Base-by-base conservation (phyloP, 1,284 basidiomycete species). In the Puccinia horiana region DNA sequence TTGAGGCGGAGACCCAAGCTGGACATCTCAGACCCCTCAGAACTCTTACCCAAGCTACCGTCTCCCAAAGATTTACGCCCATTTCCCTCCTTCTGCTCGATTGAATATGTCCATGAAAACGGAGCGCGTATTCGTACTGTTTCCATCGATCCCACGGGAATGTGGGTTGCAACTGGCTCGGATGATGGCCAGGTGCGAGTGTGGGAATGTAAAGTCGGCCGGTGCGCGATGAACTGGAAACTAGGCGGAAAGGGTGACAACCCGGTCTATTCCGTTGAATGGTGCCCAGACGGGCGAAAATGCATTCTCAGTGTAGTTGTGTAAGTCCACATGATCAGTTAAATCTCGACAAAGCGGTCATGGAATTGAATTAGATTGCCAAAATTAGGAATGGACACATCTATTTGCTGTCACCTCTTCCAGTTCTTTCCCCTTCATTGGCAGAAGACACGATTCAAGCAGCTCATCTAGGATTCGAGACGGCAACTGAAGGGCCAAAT, bases 41-140 rank as follows among this genome's bases (percentile, higher is more conserved):
- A 92, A 82, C 90, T 99, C 37, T 92, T 99, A 75, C 97, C 97
- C 58, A 96, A 98, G 88, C 89, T 99, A n/a, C 97, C 97, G 0
- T 93, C 93, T 84, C 96, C 96, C 23, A 93, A 89, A 85, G 96
- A 94, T 86, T 89, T 99, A 77, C 92, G 92, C 83, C 97, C 97
- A 1, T 99, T 98, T 92, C 97, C 97, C 1, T 93, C 91, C 82
- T 93, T 94, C 85, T 90, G 90, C 83, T 92, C 92, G 67, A 89
- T 98, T 74, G 89, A 90, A 84, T 93, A 95, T 85, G 85, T 88
- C 26, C 96, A 95, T 86, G 89, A 91, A 1, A 90, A 90, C 61
- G 87, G 87, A 58, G 88, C 89, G 18, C 91, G 93, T 37, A 92
- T 93, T 58, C 90, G 96, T 81, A 92, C 92, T 83, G 87, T 95